Evolutionary conservation across 2,329 filamentous ascomycete genomes (phyloP).

Genomic region (Botryotinia narcissicola): DNA sequence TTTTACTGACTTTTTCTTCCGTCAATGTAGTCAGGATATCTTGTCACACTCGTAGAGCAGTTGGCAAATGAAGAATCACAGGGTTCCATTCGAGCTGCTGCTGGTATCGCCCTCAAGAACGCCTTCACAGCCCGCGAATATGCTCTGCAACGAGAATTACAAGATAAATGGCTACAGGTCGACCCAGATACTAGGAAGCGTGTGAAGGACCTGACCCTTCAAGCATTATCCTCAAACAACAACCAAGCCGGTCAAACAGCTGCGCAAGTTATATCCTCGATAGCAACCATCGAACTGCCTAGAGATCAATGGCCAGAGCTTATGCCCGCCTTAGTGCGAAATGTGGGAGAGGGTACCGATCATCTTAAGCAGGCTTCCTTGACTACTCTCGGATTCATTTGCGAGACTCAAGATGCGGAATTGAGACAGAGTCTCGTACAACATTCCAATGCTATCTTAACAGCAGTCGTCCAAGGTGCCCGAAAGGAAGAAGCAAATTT

Average conservation of each 20-base stretch:
- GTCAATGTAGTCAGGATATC: conserved; percentile 73
- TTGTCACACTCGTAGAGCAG: conserved; percentile 87
- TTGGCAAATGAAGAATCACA: conserved; percentile 86
- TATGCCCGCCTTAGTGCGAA: conserved; percentile 84
- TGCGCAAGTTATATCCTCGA: conserved; percentile 91
- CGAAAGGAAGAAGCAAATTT: conserved; percentile 91
- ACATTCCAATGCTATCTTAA: conserved; percentile 97
- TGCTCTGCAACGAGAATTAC: conserved; percentile 80
- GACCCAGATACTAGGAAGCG: conserved; percentile 77
- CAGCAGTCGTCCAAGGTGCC: conserved; percentile 94
- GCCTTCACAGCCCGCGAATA: conserved; percentile 93
- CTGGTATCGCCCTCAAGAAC: conserved; percentile 96
- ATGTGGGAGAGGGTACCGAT: conserved; percentile 81
- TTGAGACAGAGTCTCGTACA: conserved; percentile 75
- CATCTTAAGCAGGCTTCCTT: conserved; percentile 93
- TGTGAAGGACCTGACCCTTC: conserved; percentile 87
- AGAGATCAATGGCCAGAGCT: conserved; percentile 91
- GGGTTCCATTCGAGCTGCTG: conserved; percentile 84
- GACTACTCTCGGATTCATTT: conserved; percentile 97
- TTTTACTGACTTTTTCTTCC: conserved; percentile 25
- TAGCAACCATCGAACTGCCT: conserved; percentile 92
- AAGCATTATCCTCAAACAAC: conserved; percentile 79
- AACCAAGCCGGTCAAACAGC: conserved; percentile 82
- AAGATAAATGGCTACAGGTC: conserved; percentile 88
- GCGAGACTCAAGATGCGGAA: conserved; percentile 88